phyloP scores from a whole-genome alignment of 179 eudicot genomes.

The Silene vulgaris region DNA sequence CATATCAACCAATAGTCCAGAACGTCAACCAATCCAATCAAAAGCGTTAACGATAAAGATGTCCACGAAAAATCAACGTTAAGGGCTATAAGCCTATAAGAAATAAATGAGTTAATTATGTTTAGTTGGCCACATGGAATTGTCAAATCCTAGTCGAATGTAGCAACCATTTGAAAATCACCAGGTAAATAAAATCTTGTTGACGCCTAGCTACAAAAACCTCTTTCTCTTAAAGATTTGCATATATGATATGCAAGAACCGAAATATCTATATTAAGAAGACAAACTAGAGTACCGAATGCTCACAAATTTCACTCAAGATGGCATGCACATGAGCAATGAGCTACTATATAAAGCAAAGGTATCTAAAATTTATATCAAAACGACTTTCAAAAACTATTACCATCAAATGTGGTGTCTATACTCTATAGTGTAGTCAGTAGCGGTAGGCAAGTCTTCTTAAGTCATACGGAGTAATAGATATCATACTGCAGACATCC shows the following conservation, averaged over 20 bases:
- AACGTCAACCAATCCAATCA: background rate
- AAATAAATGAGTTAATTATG: no score
- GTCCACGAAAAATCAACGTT: background rate
- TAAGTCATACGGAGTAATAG: no score
- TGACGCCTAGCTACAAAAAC: background rate
- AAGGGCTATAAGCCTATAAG: no score
- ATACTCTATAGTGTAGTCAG: background rate
- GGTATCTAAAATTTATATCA: no score
- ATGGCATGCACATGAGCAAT: background rate
- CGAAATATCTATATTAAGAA: background rate
- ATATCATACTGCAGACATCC: background rate
- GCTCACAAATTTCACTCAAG: background rate
- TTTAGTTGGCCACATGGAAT: background rate
- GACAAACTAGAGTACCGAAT: background rate
- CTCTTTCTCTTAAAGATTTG: background rate
- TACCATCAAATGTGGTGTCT: background rate
- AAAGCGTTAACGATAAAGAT: background rate
- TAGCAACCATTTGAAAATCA: background rate
- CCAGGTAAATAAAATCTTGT: background rate
- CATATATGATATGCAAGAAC: background rate
- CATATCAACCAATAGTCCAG: background rate
- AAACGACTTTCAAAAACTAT: background rate
- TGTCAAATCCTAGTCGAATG: background rate
- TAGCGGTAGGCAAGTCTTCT: background rate
- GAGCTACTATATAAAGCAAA: no score